Percentiles rank a stretch among this genome's conserved stretches.
These are phyloP conservation scores for Musa itinerans DNA, from an alignment of 176 grass and related monocot species.

Conservation along the genomic window DNA sequence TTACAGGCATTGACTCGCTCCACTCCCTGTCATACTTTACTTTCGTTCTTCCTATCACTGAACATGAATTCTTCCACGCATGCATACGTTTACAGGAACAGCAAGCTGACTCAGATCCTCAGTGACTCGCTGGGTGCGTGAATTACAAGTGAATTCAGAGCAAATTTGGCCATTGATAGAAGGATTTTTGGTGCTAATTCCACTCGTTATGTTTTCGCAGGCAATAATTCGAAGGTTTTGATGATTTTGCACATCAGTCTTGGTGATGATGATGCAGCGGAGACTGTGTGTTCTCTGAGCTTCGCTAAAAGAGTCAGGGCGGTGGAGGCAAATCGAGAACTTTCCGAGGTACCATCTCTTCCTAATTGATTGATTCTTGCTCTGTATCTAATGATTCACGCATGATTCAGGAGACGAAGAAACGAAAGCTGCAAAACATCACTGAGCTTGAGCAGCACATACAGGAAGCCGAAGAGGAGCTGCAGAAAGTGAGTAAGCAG, in stretches of 20 bases:
- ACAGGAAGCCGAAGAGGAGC: slow-evolving; percentile 43
- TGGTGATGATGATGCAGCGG: slow-evolving; percentile 53
- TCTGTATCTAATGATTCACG: slow-evolving; percentile 6
- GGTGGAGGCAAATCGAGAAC: slow-evolving; percentile 45
- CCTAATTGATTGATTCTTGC: background rate
- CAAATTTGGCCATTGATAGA: background rate
- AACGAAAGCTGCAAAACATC: slow-evolving; percentile 40
- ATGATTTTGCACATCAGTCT: slow-evolving; percentile 87
- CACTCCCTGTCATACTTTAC: background rate
- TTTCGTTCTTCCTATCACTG: background rate
- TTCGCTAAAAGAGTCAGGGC: slow-evolving; percentile 72
- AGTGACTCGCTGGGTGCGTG: slow-evolving; percentile 74
- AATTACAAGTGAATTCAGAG: background rate
- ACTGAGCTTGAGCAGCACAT: slow-evolving; percentile 54
- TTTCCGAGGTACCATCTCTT: slow-evolving; percentile 49
- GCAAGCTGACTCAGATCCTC: slow-evolving; percentile 90
- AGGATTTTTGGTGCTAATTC: background rate
- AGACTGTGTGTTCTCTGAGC: slow-evolving; percentile 71
- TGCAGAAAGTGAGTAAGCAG: slow-evolving; percentile 35
- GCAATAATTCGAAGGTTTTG: slow-evolving; percentile 68
- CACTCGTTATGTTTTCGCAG: slow-evolving; percentile 15
- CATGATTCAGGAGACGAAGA: slow-evolving; percentile 53
- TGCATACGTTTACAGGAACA: slow-evolving; percentile 45
- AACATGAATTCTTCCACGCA: background rate
- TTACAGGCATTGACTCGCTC: slow-evolving; percentile 44